phyloP scores from a whole-genome alignment of 2,329 filamentous ascomycete species.

The Ophiostoma piceae region DNA sequence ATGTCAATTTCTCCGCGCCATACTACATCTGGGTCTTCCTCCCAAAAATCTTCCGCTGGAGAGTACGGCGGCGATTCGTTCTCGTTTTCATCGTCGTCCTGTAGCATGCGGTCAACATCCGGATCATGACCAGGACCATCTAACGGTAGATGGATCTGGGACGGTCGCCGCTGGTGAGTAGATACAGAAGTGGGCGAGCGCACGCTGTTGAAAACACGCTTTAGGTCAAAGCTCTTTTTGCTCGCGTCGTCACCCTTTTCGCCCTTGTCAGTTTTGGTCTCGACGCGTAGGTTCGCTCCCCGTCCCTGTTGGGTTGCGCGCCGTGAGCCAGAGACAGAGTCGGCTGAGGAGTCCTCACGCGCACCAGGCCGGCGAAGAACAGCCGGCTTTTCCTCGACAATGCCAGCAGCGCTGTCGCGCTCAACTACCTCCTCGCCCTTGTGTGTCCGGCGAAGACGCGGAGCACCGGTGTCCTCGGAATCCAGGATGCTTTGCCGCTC shows the following conservation, averaged over 20 bases:
- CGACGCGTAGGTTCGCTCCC: slow-evolving; percentile 39
- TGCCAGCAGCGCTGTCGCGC: slow-evolving; percentile 52
- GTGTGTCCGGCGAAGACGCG: slow-evolving; percentile 81
- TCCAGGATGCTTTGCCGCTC: slow-evolving; percentile 83
- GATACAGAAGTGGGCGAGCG: slow-evolving; percentile 55
- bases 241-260: slow-evolving; percentile 41
- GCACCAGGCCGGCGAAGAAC: not conserved
- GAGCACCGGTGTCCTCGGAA: slow-evolving; percentile 62
- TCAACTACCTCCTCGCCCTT: slow-evolving; percentile 92
- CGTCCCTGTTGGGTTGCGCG: not conserved
- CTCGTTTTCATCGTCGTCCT: slow-evolving; percentile 70
- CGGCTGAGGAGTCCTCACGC: not conserved
- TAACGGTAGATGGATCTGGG: slow-evolving; percentile 42
- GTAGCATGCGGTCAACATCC: slow-evolving; percentile 83
- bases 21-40: slow-evolving; percentile 59
- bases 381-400: slow-evolving; percentile 38
- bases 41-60: slow-evolving; percentile 60
- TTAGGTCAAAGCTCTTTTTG: slow-evolving; percentile 69
- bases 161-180: slow-evolving; percentile 44
- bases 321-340: slow-evolving; percentile 16
- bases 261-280: slow-evolving; percentile 36
- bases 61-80: slow-evolving; percentile 72
- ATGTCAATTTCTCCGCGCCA: slow-evolving; percentile 76
- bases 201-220: slow-evolving; percentile 78
- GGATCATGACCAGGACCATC: slow-evolving; percentile 67